Percentiles rank a stretch among this genome's conserved stretches.
These are phyloP conservation scores for Hsuehochloa calcarea DNA, from an alignment of 176 grass and related monocot species.

Conservation along the genomic window DNA sequence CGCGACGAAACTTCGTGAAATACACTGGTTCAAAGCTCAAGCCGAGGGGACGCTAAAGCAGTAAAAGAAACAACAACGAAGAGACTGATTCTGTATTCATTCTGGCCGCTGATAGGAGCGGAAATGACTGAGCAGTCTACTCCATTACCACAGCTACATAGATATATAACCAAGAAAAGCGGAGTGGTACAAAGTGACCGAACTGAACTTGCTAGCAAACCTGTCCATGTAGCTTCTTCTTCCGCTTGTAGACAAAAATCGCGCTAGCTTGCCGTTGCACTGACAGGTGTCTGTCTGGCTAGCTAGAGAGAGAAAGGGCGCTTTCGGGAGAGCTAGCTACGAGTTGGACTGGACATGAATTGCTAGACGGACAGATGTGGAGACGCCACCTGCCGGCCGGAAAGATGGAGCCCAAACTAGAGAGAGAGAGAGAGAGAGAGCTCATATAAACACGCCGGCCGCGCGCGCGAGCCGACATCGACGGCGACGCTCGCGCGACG, in stretches of 20 bases:
- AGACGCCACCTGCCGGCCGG: slow-evolving; percentile 20
- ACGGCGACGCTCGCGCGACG: no score
- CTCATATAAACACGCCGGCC: neutral
- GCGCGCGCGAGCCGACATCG: neutral
- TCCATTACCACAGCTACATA: no score
- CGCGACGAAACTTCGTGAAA: no score
- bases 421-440: neutral
- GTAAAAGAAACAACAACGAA: no score
- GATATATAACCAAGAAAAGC: no score
- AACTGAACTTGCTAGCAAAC: neutral
- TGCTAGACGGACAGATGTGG: slow-evolving; percentile 31
- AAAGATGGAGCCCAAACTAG: slow-evolving; percentile 31
- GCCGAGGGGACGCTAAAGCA: neutral
- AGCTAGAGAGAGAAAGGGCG: neutral
- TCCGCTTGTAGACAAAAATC: neutral
- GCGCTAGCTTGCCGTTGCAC: neutral
- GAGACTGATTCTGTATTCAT: no score
- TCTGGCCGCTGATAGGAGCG: no score
- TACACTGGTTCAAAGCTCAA: neutral
- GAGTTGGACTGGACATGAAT: neutral
- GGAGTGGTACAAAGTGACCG: neutral
- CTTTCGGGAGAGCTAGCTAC: slow-evolving; percentile 11
- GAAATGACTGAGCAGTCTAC: no score
- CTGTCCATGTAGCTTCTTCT: neutral
- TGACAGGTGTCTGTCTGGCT: neutral